A percentile compares a stretch with the other conserved stretches of the same genome.
These are phyloP conservation scores for Hirsutella rhossiliensis DNA, from an alignment of 2,329 filamentous ascomycete genomes.

Conservation along the genomic window DNA sequence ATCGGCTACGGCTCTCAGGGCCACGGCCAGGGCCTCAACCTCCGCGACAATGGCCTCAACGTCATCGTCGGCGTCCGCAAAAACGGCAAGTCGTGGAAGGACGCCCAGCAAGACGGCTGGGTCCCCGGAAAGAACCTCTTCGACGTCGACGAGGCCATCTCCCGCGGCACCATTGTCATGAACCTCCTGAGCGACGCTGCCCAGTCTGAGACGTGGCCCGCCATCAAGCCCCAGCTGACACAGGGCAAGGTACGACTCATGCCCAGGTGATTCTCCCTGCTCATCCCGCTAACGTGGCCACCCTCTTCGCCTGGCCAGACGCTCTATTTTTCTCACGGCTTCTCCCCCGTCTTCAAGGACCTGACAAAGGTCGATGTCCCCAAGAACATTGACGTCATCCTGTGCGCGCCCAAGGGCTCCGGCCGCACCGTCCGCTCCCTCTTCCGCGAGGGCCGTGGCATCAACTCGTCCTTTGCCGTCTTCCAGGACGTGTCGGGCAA, in stretches of 20 bases:
- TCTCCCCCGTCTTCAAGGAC: conserved; percentile 99
- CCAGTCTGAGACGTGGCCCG: conserved; percentile 97
- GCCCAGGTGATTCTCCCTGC: not conserved
- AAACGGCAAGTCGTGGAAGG: conserved; percentile 97
- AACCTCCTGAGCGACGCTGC: conserved; percentile 97
- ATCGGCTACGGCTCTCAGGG: conserved; percentile 98
- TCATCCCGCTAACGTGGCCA: not conserved
- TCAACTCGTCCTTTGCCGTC: conserved; percentile 98
- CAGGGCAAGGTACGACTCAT: conserved; percentile 76
- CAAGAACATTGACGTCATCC: conserved; percentile 94
- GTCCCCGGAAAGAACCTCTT: conserved; percentile 97
- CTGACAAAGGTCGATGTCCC: conserved; percentile 98
- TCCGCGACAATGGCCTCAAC: conserved; percentile 98
- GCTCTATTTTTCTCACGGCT: conserved; percentile 99
- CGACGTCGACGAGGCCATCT: conserved; percentile 93
- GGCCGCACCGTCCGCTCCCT: conserved; percentile 96
- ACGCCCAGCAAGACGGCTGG: conserved; percentile 95
- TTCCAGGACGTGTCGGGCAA: conserved; percentile 97
- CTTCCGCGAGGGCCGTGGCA: conserved; percentile 98
- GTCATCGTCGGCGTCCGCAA: conserved; percentile 98
- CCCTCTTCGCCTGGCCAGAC: conserved; percentile 43
- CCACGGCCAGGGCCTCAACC: conserved; percentile 98
- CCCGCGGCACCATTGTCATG: conserved; percentile 91
- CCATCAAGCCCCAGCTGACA: conserved; percentile 93
- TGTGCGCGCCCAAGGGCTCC: conserved; percentile 97